Conservation (phyloP, 1,139 yeast species). For the Suhomyces taliae region DNA sequence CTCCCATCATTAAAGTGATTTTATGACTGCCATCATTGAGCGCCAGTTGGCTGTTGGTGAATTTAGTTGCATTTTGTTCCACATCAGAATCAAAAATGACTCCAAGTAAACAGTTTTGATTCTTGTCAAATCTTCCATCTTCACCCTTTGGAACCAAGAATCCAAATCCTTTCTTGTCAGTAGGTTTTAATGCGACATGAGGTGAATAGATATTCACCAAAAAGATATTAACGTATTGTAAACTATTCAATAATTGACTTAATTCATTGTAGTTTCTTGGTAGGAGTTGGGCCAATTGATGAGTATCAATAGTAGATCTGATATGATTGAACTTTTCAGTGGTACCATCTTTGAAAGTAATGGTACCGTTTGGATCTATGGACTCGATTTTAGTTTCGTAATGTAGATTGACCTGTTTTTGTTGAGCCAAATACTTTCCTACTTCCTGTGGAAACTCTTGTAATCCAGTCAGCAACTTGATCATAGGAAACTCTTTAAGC, state of each 20-base stretch:
- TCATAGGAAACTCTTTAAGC: conserved; percentile 52
- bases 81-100: conserved; percentile 89
- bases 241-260: conserved; percentile 9
- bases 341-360: conserved; percentile 3
- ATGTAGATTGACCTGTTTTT: conserved; percentile 43
- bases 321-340: conserved; percentile 47
- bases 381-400: conserved; percentile 22
- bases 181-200: conserved; percentile 38
- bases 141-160: conserved; percentile 69
- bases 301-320: conserved; percentile 54
- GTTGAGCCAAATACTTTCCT: conserved; percentile 30
- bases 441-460: conserved; percentile 50
- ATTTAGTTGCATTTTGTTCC: conserved; percentile 45
- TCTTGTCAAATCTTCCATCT: conserved; percentile 24
- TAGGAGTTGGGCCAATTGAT: conserved; percentile 25
- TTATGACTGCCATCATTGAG: conserved; percentile 28
- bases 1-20: conserved; percentile 89
- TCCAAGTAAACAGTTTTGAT: conserved; percentile 70
- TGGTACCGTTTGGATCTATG: conserved; percentile 21
- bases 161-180: conserved; percentile 71
- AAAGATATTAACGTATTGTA: conserved; percentile 55
- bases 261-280: not conserved
- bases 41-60: not conserved
- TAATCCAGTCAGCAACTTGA: conserved; percentile 54
- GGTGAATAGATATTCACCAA: conserved; percentile 57